Conservation (phyloP, 441 rosid species). For the Pelargonium cotyledonis region DNA sequence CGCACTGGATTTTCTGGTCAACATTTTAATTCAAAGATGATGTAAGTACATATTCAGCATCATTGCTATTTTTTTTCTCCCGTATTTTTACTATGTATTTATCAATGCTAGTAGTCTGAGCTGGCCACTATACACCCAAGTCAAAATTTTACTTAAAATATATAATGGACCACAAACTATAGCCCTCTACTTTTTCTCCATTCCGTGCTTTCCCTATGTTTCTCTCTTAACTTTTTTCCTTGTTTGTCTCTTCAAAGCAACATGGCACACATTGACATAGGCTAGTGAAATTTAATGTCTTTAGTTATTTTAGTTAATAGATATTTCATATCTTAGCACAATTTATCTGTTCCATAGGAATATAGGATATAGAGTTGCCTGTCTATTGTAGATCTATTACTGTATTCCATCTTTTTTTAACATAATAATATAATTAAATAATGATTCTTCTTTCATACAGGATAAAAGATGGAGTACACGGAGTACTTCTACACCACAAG, state of each 20-base stretch:
- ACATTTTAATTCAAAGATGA: constrained; percentile 38
- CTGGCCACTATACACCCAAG: neutral
- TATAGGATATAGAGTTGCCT: neutral
- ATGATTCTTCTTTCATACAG: constrained; percentile 31
- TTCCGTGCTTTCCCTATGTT: neutral
- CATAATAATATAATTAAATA: neutral
- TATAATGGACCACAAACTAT: neutral
- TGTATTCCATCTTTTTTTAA: neutral
- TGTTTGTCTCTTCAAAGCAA: neutral
- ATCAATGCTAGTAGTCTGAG: neutral
- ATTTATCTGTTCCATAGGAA: neutral
- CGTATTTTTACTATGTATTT: neutral
- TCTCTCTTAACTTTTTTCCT: too few relatives aligned
- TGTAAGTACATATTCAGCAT: constrained; percentile 22
- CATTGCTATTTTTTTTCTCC: constrained; percentile 4
- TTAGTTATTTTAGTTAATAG: neutral
- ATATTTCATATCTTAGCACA: neutral
- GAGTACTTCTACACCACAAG: constrained; percentile 72
- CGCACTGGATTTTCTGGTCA: constrained; percentile 31
- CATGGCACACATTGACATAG: neutral
- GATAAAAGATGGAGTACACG: constrained; percentile 60
- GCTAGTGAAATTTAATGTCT: neutral
- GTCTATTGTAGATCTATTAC: neutral
- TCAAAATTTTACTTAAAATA: neutral
- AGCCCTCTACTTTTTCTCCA: neutral